Percentiles rank a stretch among this genome's conserved stretches.
These are phyloP conservation scores for Aureobasidium sp. DNA, from an alignment of 2,329 filamentous ascomycete species.

Conservation along the genomic window DNA sequence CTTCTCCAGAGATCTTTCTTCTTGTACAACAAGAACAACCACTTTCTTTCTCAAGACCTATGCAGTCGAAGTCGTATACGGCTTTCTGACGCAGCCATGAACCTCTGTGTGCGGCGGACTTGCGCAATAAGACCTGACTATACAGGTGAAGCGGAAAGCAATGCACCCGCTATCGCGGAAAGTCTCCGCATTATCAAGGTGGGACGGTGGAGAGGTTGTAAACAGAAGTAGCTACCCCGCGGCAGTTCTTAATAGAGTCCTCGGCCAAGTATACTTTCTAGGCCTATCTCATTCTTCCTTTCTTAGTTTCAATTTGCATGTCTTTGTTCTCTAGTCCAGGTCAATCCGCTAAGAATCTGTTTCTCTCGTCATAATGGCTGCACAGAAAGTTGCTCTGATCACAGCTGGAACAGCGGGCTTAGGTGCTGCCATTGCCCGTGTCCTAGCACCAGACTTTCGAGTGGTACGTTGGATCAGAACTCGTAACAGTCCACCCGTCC, in stretches of 20 bases:
- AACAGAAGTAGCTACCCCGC: slow-evolving; percentile 8
- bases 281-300: neutral
- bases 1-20: neutral
- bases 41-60: no score
- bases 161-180: neutral
- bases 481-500: neutral
- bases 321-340: neutral
- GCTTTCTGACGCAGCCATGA: no score
- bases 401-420: slow-evolving; percentile 42
- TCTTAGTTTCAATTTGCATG: neutral
- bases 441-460: slow-evolving; percentile 38
- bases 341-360: neutral
- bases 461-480: slow-evolving; percentile 26
- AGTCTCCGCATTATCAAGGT: neutral
- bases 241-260: neutral
- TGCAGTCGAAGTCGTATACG: no score
- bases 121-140: no score
- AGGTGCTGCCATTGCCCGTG: slow-evolving; percentile 39
- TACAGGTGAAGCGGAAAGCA: neutral
- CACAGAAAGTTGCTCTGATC: slow-evolving; percentile 23
- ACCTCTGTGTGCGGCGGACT: no score
- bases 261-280: neutral
- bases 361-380: slow-evolving; percentile 8
- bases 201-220: neutral
- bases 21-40: neutral